Conservation (phyloP, 805 yeast species). For the Nematodospora valgi region DNA sequence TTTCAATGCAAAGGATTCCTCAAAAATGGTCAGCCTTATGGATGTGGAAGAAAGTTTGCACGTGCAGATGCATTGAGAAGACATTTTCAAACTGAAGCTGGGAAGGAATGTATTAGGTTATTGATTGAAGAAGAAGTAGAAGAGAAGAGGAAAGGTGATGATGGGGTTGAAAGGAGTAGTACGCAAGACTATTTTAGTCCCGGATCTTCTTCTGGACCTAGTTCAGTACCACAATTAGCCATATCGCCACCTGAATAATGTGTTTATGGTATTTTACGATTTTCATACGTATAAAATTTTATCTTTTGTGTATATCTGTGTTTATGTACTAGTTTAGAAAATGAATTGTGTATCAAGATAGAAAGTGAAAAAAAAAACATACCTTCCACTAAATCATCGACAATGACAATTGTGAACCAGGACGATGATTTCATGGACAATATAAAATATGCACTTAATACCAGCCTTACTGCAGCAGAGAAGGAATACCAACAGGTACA, state of each 20-base stretch:
- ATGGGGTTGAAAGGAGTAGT: slow-evolving; percentile 16
- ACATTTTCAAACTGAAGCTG: slow-evolving; percentile 47
- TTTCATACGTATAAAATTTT: no score
- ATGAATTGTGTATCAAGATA: no score
- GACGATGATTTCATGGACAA: slow-evolving; percentile 19
- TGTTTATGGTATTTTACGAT: no score
- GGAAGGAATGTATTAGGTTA: slow-evolving; percentile 38
- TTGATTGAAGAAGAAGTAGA: slow-evolving; percentile 40
- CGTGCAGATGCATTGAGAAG: slow-evolving; percentile 45
- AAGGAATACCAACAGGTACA: slow-evolving; percentile 23
- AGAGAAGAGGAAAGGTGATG: slow-evolving; percentile 26
- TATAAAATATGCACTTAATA: slow-evolving; percentile 9
- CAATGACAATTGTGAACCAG: slow-evolving; percentile 12
- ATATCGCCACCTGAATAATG: slow-evolving; percentile 31
- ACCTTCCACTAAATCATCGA: slow-evolving; percentile 4
- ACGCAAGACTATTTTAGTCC: slow-evolving; percentile 2
- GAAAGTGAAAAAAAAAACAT: no score
- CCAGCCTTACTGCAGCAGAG: slow-evolving; percentile 17
- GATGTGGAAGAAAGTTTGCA: slow-evolving; percentile 45
- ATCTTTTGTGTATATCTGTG: no score
- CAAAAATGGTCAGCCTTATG: slow-evolving; percentile 50
- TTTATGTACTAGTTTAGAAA: no score
- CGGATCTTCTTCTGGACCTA: not conserved
- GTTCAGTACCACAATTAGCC: slow-evolving; percentile 30
- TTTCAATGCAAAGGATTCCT: slow-evolving; percentile 68